Conservation (phyloP, 176 grass and related monocot genomes). For the Alopecurus myosuroides region DNA sequence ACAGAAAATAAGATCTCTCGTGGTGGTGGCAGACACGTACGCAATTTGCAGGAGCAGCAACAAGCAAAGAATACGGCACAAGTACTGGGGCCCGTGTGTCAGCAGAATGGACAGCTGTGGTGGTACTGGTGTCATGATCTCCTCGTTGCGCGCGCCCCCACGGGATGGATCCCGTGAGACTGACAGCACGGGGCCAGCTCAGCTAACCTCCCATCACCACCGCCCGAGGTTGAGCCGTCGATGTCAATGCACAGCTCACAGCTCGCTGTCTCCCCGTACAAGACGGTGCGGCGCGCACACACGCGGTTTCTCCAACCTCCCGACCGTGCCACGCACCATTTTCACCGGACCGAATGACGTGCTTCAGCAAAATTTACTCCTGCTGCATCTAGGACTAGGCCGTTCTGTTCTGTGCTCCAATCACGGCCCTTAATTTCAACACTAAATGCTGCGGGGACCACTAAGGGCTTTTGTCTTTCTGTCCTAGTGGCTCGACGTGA, state of each 20-base stretch:
- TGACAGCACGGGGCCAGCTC: conserved; percentile 25
- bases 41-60: background rate
- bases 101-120: background rate
- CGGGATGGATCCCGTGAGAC: background rate
- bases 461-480: too few species aligned
- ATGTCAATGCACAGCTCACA: conserved; percentile 19
- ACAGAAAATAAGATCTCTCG: background rate
- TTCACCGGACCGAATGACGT: conserved; percentile 24
- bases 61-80: background rate
- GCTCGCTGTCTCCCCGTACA: conserved; percentile 13
- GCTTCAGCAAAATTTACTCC: background rate
- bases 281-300: background rate
- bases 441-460: background rate
- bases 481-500: background rate
- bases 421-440: background rate
- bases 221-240: background rate
- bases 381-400: background rate
- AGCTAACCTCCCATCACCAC: background rate
- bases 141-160: background rate
- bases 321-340: background rate
- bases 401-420: background rate
- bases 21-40: background rate
- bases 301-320: conserved; percentile 5
- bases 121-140: background rate
- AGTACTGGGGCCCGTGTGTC: background rate